phyloP scores from a whole-genome alignment of 371 early-diverging fungal genomes.

The Fennellomyces sp. region DNA sequence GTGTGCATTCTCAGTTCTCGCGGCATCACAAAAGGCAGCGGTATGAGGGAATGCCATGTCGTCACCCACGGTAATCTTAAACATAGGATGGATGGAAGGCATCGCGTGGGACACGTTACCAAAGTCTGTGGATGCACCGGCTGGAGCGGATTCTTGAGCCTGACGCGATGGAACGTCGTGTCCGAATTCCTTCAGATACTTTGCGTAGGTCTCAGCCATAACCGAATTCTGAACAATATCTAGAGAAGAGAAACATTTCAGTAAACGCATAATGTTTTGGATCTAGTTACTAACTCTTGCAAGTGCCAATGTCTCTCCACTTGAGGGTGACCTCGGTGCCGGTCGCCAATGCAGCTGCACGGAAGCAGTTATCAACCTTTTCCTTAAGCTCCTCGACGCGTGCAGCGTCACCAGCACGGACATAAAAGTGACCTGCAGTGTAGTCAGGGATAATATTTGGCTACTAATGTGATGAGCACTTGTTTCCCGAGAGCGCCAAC shows the following conservation, averaged over 20 bases:
- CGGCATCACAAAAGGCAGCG: slow-evolving; percentile 59
- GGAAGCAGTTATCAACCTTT: slow-evolving; percentile 58
- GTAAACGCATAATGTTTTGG: background rate
- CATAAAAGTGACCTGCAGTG: slow-evolving; percentile 53
- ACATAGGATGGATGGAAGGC: slow-evolving; percentile 42
- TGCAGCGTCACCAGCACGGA: slow-evolving; percentile 53
- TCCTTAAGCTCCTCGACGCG: slow-evolving; percentile 52
- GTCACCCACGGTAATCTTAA: slow-evolving; percentile 36
- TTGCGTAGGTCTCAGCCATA: background rate
- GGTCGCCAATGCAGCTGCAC: slow-evolving; percentile 67
- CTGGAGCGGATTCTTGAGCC: background rate
- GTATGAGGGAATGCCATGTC: slow-evolving; percentile 72
- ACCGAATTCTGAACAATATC: background rate
- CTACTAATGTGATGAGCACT: slow-evolving; percentile 4
- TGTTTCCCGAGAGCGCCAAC: background rate
- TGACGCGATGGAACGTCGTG: background rate
- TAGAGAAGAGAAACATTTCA: slow-evolving; percentile 45
- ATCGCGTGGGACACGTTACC: slow-evolving; percentile 62
- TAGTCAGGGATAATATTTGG: slow-evolving; percentile 63
- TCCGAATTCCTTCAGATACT: slow-evolving; percentile 3
- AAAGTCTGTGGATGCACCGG: slow-evolving; percentile 63
- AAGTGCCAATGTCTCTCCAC: slow-evolving; percentile 41
- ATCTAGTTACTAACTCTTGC: slow-evolving; percentile 21
- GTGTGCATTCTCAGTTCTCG: slow-evolving; percentile 64
- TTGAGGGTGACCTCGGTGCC: slow-evolving; percentile 65